Evolutionary conservation across 257 asterid genomes (phyloP), one percentile per base, ranked within the genome.

Genomic region (Linderniella brevidens): DNA sequence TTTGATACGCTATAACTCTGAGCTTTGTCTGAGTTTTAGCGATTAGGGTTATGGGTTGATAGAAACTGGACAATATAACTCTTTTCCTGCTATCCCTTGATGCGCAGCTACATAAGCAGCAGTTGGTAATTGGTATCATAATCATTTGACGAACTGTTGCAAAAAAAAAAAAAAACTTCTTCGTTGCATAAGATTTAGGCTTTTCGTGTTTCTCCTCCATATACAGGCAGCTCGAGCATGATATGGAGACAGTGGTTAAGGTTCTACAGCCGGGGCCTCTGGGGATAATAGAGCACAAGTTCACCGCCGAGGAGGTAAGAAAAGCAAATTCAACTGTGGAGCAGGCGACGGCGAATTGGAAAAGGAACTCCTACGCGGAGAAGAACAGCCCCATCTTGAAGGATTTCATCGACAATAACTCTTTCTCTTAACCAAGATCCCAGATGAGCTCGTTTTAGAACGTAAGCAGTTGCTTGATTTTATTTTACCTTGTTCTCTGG

Each of bases 191-290:
- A n/a, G n/a, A n/a, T n/a, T n/a, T n/a, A n/a, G n/a, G n/a, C n/a
- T n/a, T n/a, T n/a, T n/a, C n/a, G n/a, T n/a, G n/a, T 45, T 44
- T 54, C 55, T 45, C 48, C 16, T 50, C 44, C 52, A 40, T 55
- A 57, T 19, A 42, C 69, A 88, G 97, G 82, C 77, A 71, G 68
- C 67, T 87, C 65, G 97, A 83, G 69, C 77, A 69, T 57, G 97
- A 83, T 49, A n/a, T 83, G 77, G 97, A 83, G 59, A 83, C 93
- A 46, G 95, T 87, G 29, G 79, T 77, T 52, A 77, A 59, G 58
- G 92, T 74, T 19, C 74, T 87, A 49, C 94, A 83, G 55, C 97
- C 97, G 47, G 95, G 97, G 13, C 95, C 95, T 4, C 51, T 87
- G 71, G 97, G 97, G 57, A 76, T 87, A 45, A 46, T 83, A 11